Conservation (phyloP, 345 rosid species). For the Populus ilicifolia region DNA sequence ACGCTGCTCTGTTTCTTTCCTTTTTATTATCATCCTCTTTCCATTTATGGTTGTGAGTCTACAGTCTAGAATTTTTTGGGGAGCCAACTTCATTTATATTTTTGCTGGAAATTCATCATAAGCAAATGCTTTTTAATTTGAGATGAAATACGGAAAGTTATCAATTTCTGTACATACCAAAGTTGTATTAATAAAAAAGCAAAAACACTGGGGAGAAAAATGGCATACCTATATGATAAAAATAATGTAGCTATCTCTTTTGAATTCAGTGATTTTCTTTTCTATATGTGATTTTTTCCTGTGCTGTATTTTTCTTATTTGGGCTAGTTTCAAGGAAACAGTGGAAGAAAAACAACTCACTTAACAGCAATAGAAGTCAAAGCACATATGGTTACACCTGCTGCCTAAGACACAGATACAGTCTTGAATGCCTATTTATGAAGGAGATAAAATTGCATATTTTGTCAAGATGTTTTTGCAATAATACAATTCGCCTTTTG, state of each 20-base stretch:
- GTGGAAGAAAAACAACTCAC: not conserved
- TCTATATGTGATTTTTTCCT: conserved; percentile 4
- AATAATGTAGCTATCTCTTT: not conserved
- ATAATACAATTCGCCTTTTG: not conserved
- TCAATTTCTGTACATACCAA: not conserved
- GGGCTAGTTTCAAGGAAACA: not conserved
- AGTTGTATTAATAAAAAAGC: not conserved
- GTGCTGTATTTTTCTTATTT: conserved; percentile 9
- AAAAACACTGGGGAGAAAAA: conserved; percentile 3
- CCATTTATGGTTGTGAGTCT: not conserved
- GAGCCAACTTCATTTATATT: not conserved
- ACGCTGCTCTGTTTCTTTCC: not conserved
- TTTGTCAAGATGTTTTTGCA: not conserved
- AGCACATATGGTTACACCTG: not conserved
- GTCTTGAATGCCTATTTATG: conserved; percentile 6
- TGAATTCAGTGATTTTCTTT: not conserved
- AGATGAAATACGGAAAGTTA: not conserved
- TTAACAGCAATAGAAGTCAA: not conserved
- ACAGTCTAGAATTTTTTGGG: not conserved
- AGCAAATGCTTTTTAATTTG: not conserved
- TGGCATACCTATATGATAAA: conserved; percentile 5
- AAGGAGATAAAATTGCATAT: conserved; percentile 4
- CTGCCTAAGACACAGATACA: not conserved
- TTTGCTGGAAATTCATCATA: not conserved
- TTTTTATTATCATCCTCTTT: conserved; percentile 1